Percentiles rank a stretch among this genome's conserved stretches.
phyloP scores from a whole-genome alignment of 352 stramenopile species.

The Phytophthora brassicae region DNA sequence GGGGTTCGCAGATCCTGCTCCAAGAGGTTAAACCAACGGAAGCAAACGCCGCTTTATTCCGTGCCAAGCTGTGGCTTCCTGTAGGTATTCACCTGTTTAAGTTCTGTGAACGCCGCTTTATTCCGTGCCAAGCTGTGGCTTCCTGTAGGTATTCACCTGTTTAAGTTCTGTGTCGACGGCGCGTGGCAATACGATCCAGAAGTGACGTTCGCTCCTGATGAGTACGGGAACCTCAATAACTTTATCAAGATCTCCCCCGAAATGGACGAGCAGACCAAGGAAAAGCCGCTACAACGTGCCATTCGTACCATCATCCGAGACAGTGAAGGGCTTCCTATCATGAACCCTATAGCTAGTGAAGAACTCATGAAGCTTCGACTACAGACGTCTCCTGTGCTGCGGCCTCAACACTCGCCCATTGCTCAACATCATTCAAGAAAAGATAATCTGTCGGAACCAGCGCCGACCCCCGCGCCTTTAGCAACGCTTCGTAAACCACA shows the following conservation, averaged over 20 bases:
- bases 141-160: constrained; percentile 67
- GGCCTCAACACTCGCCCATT: constrained; percentile 30
- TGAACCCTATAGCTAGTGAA: constrained; percentile 69
- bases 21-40: constrained; percentile 24
- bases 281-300: constrained; percentile 55
- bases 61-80: constrained; percentile 61
- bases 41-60: constrained; percentile 21
- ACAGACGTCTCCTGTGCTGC: constrained; percentile 46
- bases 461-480: constrained; percentile 27
- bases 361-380: constrained; percentile 66
- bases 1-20: constrained; percentile 76
- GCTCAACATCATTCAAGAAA: constrained; percentile 14
- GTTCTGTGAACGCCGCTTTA: constrained; percentile 38
- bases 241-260: constrained; percentile 63
- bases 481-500: constrained; percentile 46
- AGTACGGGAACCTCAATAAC: constrained; percentile 89
- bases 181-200: constrained; percentile 87
- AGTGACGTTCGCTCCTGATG: constrained; percentile 75
- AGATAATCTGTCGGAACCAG: constrained; percentile 28
- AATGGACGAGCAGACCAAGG: constrained; percentile 36
- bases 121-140: constrained; percentile 61
- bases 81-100: constrained; percentile 78
- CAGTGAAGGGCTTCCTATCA: constrained; percentile 52
- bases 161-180: constrained; percentile 80
- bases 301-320: constrained; percentile 77